A percentile compares a stretch with the other conserved stretches of the same genome.
phyloP scores from a whole-genome alignment of 177 flowering plant species.

The Vitis hybrid region DNA sequence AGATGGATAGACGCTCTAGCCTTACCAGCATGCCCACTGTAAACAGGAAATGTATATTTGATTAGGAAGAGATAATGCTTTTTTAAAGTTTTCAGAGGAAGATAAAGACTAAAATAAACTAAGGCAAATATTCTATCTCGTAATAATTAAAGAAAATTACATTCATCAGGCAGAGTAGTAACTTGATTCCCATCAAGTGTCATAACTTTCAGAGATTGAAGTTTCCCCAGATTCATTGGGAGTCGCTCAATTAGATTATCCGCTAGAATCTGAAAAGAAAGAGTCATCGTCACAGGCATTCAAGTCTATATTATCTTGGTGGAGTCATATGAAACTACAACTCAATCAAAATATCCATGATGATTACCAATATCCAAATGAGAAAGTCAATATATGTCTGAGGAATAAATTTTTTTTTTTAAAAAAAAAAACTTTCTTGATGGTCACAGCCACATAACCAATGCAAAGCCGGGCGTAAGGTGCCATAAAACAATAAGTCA shows the following conservation, averaged over 20 bases:
- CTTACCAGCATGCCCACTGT: conserved; percentile 88
- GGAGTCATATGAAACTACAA: neutral
- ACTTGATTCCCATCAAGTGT: conserved; percentile 75
- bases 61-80: neutral
- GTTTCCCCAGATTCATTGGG: conserved; percentile 81
- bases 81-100: conserved; percentile 3
- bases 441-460: conserved; percentile 3
- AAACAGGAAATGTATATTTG: conserved; percentile 15
- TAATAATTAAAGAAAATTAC: conserved; percentile 49
- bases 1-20: conserved; percentile 81
- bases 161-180: conserved; percentile 84
- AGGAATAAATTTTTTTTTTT: neutral
- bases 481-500: neutral
- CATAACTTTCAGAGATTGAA: conserved; percentile 73
- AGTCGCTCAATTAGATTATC: conserved; percentile 73
- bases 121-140: conserved; percentile 9
- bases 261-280: conserved; percentile 58
- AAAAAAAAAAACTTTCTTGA: neutral
- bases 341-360: neutral
- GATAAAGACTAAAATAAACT: conserved; percentile 8
- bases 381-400: too few species aligned
- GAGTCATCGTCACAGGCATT: conserved; percentile 1
- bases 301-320: neutral
- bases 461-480: neutral
- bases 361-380: neutral